Conservation (phyloP, 2,329 filamentous ascomycete species). For the Verticillium dahliae region DNA sequence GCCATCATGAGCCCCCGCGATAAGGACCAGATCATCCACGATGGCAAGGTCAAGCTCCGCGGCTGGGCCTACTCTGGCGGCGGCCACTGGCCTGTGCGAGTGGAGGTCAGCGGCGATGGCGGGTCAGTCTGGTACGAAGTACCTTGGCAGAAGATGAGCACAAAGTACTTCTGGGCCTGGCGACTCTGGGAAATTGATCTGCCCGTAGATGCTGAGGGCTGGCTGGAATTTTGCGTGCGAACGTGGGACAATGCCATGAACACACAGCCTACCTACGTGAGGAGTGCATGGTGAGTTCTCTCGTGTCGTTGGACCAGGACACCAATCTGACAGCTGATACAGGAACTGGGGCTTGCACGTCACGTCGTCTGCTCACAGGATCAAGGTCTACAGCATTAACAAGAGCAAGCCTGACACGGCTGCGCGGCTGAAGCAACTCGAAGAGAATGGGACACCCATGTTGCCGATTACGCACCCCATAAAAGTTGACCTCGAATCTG, state of each 20-base stretch:
- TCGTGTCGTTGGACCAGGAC: neutral
- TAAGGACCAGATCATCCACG: constrained; percentile 55
- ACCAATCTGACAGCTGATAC: neutral
- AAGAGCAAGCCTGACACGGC: constrained; percentile 38
- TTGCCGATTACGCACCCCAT: constrained; percentile 47
- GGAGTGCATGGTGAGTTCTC: constrained; percentile 37
- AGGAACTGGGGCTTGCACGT: constrained; percentile 60
- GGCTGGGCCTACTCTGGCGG: constrained; percentile 55
- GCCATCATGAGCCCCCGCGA: constrained; percentile 60
- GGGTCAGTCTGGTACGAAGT: constrained; percentile 60
- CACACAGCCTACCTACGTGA: constrained; percentile 49
- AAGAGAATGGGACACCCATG: constrained; percentile 38
- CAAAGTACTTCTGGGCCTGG: constrained; percentile 60
- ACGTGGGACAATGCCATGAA: constrained; percentile 59
- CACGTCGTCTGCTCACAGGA: constrained; percentile 53
- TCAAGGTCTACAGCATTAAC: constrained; percentile 59
- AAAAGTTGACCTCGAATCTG: constrained; percentile 37
- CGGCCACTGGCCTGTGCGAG: constrained; percentile 53
- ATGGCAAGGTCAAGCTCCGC: constrained; percentile 48
- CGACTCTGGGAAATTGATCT: constrained; percentile 56
- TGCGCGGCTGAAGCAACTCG: constrained; percentile 42
- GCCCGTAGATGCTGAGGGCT: constrained; percentile 55
- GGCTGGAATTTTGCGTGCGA: constrained; percentile 51
- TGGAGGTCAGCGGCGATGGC: constrained; percentile 58
- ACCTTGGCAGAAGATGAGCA: constrained; percentile 50